phyloP scores from a whole-genome alignment of 2,329 filamentous ascomycete genomes.

The Arthrocladium fulminans region DNA sequence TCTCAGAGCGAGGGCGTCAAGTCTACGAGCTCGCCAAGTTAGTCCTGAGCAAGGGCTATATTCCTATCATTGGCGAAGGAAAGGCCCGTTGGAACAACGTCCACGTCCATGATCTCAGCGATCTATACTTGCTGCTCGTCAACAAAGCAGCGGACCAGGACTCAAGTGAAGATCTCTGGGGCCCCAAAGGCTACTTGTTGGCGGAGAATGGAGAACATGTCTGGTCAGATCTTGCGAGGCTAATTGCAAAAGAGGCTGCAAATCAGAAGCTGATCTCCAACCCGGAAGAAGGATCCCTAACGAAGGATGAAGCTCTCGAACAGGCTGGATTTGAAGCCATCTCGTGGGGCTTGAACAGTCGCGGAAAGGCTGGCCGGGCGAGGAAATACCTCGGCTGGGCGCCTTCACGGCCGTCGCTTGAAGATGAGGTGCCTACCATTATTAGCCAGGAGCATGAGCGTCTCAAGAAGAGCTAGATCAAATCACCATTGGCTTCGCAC shows the following conservation, averaged over 20 bases:
- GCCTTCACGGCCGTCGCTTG: slow-evolving; percentile 41
- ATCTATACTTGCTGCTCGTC: slow-evolving; percentile 46
- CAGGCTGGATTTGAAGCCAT: slow-evolving; percentile 42
- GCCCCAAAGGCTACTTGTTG: slow-evolving; percentile 53
- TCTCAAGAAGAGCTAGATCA: background rate
- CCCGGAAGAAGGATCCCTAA: slow-evolving; percentile 30
- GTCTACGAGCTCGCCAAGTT: slow-evolving; percentile 46
- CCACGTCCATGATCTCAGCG: slow-evolving; percentile 50
- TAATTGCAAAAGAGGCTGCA: slow-evolving; percentile 49
- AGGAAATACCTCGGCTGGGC: slow-evolving; percentile 52
- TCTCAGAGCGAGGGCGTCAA: slow-evolving; percentile 47
- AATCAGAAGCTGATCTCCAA: slow-evolving; percentile 43
- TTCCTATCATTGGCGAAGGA: slow-evolving; percentile 48
- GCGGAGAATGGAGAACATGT: slow-evolving; percentile 51
- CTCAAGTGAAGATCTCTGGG: slow-evolving; percentile 28
- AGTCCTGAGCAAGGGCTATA: slow-evolving; percentile 44
- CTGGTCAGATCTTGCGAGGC: slow-evolving; percentile 54
- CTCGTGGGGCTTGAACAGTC: slow-evolving; percentile 53
- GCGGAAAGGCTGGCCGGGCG: slow-evolving; percentile 46
- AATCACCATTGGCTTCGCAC: too few relatives aligned
- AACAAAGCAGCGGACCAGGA: slow-evolving; percentile 43
- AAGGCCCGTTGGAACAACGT: slow-evolving; percentile 52
- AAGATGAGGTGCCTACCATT: slow-evolving; percentile 46
- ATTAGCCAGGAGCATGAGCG: slow-evolving; percentile 37
- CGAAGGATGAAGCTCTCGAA: slow-evolving; percentile 37